Evolutionary conservation across 2,329 filamentous ascomycete genomes (phyloP), one percentile per base, ranked within the genome.

Genomic region (Passalora sequoiae): DNA sequence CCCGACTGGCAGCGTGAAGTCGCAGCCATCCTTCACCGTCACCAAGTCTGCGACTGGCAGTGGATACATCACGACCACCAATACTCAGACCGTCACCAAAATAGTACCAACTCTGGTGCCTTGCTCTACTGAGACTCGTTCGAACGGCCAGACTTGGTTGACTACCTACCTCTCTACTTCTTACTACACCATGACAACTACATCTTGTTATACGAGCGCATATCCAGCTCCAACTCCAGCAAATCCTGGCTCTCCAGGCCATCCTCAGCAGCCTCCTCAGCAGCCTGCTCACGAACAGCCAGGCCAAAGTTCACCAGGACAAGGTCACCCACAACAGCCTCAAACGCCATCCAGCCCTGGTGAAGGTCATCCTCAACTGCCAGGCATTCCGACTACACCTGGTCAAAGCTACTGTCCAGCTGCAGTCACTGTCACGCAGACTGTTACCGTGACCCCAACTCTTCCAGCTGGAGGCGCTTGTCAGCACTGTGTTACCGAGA

Each of bases 21-120:
- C 27, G 4, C 8, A 27, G 13, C 35, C 35, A 12, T 21, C 35
- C 5, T 13, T 5, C 4, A 38, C 35, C 22, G 27, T 15, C 4
- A 40, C 27, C 1, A 31, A 15, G n/a, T 31, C 38, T 22, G 3
- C 13, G 15, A 40, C 16, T 6, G 25, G 30, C 9, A 31, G 10
- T 24, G 38, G 33, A 17, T 36, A 36, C 37, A 28, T 39, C 15
- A 30, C 37, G 25, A 40, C 38, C 6, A 40, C 38, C 20, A 24
- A 30, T 7, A 43, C 40, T 21, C 31, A 21, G 10, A 43, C 40
- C 3, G 31, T 43, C 40, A 43, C 40, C 31, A 37, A 30, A n/a
- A 43, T 32, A 5, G 20, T 43, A 4, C 31, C 40, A n/a, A 37
- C 40, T 35, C 40, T 43, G 24, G 40, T 43, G 15, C 40, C 40